Base-by-base conservation (phyloP, 139 green algal genomes). In the Chlorella sp. region DNA sequence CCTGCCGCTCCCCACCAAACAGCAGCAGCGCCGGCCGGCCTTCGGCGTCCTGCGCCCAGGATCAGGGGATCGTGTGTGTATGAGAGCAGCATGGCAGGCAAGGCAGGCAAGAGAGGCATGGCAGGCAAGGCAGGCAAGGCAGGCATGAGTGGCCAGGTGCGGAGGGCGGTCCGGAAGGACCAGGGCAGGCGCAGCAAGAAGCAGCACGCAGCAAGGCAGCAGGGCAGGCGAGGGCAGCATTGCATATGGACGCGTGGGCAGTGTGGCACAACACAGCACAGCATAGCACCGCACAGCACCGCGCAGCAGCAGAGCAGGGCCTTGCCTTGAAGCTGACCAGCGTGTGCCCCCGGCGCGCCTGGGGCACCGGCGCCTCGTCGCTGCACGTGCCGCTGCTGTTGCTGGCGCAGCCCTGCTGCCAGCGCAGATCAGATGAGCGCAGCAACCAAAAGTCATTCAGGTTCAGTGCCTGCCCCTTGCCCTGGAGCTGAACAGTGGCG, bases 1-100 rank as follows among this genome's bases (percentile, higher is more conserved):
- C 39, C 21, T 32, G 5, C 28, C 53, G 34, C 28, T 57, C 68
- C 48, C 89, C 89, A 2, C 89, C 89, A 90, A 90, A 92, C 48
- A 92, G 12, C n/a, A 92, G 61, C 34, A 91, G 11, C 40, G 16
- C 19, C 21, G 73, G 68, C 19, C 15, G 37, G 21, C 79, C 79
- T 9, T 57, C 19, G 11, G 68, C 61, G 37, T 79, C 78, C 78
- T 86, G 87, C 61, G 79, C 24, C 18, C 42, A 66, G 5, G 22
- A 36, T 68, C 60, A 68, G 60, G 26, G 69, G 69, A 37, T 21
- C 69, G 28, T 34, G 69, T 21, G 26, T 77, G 22, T 18, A 83
- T 57, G 77, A 1, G 75, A 15, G 75, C 34, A 30, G 39, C 4
- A 5, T 34, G 26, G 69, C 69, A 36, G 15, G 69, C 69, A 19